Base-by-base conservation (phyloP, 441 rosid species). In the Heliophila coronopifolia region DNA sequence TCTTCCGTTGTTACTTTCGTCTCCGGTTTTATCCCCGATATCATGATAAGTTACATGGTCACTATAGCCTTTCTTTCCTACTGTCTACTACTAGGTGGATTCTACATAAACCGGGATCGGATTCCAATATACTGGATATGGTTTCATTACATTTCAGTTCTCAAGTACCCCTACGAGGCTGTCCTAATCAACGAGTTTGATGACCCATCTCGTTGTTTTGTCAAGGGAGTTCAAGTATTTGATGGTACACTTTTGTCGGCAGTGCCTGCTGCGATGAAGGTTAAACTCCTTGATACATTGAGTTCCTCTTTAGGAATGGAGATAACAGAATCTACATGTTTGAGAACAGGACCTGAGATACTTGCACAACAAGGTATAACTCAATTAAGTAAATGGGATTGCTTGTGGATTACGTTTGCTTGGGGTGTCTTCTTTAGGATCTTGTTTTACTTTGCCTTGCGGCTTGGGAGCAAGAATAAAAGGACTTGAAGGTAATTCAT, bases 391-490 rank as follows among this genome's bases (percentile, higher is more conserved):
- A 89, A 81, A 26, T 85, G 93, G 95, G 52, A 55, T 58, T 83
- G 93, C 71, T 66, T 89, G 67, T 63, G 71, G 68, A 58, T 86
- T 16, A 85, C 95, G 4, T 77, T 85, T 5, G 97, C 79, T 6
- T 85, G 78, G 75, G 97, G 97, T 0, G 83, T 89, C 77, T 61
- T 83, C 23, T 89, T 89, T 26, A 68, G 94, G 73, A 53, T 78
- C 54, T 66, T 89, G 49, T 89, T 89, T 63, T 89, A 86, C 78
- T 73, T 83, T n/a, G 53, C 73, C 16, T 67, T 86, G 68, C 59
- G 81, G 50, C 49, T 85, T 20, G 97, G 97, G 1, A 89, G 97
- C 76, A 89, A 89, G 76, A 85, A 83, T 69, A 89, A 89, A 73
- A 66, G 95, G n/a, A n/a, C n/a, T n/a, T n/a, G n/a, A n/a, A n/a